Base-by-base conservation (phyloP, 2,329 filamentous ascomycete genomes). In the Talaromyces rugulosus region DNA sequence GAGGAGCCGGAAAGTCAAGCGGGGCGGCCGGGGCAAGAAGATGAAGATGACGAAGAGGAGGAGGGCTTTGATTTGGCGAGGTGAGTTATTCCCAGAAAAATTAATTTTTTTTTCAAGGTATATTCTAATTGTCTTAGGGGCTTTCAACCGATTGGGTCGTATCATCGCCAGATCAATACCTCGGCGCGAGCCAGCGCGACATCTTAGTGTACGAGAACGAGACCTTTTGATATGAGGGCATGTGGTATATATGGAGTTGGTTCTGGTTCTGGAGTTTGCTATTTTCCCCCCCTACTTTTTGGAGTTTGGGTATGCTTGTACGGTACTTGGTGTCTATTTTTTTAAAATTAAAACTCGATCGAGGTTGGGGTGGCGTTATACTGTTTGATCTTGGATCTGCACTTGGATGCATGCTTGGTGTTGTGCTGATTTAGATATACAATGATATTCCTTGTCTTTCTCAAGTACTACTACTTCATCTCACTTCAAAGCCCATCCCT, bases 401-500 rank as follows among this genome's bases (percentile, higher is more conserved):
- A 33, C 31, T 9, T 9, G 14, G 36, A 40, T 40, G 44, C 18
- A 28, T 51, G 18, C 12, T 3, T 51, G 44, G 18, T 51, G 44
- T 51, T 50, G 42, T 3, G 42, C 42, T 44, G 14, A n/a, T 44
- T 23, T 51, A 23, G 18, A 28, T 28, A 51, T 51, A 28, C 27
- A 51, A 27, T 23, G 18, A 23, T 23, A 12, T 28, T 51, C 5
- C 6, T 23, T 8, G 16, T 50, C 9, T 23, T 16, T 23, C 27
- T 50, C 18, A 50, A 23, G 5, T 2, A n/a, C 3, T n/a, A n/a
- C n/a, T 23, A 23, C 23, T 23, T 23, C 2, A 4, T 50, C 30
- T 66, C 67, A 86, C 74, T 82, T 82, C 73, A 96, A 75, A 69
- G 82, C 86, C 91, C 91, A 96, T 62, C 71, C 69, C 1, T 69